A percentile compares a stretch with the other conserved stretches of the same genome.
Conservation (phyloP, 2,329 filamentous ascomycete genomes). For the Epichloe baconii region DNA sequence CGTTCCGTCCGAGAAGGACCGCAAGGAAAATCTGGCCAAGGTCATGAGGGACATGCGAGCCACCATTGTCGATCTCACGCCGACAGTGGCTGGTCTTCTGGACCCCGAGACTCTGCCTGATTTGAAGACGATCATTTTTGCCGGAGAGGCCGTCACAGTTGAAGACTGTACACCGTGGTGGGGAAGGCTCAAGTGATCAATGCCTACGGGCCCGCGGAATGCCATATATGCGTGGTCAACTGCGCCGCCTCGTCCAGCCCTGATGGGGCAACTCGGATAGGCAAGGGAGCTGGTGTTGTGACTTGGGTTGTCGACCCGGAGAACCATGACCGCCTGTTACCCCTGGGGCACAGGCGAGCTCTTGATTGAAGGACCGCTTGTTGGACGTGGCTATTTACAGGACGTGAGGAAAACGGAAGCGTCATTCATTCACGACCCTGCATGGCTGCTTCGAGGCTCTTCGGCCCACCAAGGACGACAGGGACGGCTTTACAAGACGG, state of each 20-base stretch:
- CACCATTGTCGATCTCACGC: not conserved
- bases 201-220: conserved; percentile 2
- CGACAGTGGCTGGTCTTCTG: not conserved
- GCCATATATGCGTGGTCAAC: not conserved
- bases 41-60: not conserved
- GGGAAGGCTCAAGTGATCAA: not conserved
- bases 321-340: not conserved
- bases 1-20: conserved; percentile 4
- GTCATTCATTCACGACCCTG: conserved; percentile 43
- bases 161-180: not conserved
- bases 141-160: not conserved
- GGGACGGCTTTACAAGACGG: conserved; percentile 14
- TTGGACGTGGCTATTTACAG: not conserved
- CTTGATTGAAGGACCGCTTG: conserved; percentile 1
- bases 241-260: conserved; percentile 22
- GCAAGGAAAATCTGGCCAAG: not conserved
- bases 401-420: conserved; percentile 35
- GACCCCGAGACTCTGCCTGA: not conserved
- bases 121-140: not conserved
- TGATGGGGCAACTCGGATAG: conserved; percentile 7
- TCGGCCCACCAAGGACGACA: conserved; percentile 13
- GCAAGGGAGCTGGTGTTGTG: not conserved
- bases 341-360: conserved; percentile 1
- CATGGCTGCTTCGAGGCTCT: conserved; percentile 34
- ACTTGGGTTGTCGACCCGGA: not conserved